Evolutionary conservation across 106 monocot genomes (phyloP).

Genomic region (Dactylorhiza incarnata): DNA sequence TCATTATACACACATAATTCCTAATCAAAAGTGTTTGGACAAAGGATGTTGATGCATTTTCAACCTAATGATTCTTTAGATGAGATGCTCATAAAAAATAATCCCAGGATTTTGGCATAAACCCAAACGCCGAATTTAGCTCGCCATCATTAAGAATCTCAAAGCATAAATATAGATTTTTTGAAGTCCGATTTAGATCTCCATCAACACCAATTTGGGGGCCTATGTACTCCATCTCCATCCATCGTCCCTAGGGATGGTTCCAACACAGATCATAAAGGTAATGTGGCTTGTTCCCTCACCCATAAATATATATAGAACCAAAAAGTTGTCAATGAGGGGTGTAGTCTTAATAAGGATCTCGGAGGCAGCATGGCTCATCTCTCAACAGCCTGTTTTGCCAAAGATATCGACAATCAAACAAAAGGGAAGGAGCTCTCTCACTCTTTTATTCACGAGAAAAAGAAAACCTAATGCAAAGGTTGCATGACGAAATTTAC

Average conservation of each 20-base stretch:
- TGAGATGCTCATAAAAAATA: background rate
- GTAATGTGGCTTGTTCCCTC: too few species aligned
- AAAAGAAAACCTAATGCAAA: background rate
- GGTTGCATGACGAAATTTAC: background rate
- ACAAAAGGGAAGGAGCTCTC: background rate
- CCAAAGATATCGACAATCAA: background rate
- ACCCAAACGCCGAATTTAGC: background rate
- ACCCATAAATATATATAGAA: background rate
- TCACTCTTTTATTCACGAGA: background rate
- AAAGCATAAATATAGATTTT: background rate
- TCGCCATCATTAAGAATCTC: background rate
- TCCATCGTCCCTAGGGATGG: too few species aligned
- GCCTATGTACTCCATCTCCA: background rate
- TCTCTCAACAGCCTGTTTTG: background rate
- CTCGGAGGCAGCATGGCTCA: background rate
- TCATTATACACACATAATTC: too few species aligned
- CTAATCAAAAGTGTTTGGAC: too few species aligned
- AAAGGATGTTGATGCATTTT: too few species aligned
- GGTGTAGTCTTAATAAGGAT: background rate
- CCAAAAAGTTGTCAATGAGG: background rate
- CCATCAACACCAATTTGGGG: background rate
- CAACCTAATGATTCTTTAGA: too few species aligned
- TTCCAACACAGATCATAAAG: too few species aligned
- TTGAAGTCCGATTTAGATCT: background rate
- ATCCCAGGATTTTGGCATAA: background rate